Evolutionary conservation across 75 land plant species (phyloP), one percentile per base, ranked within the genome.

Genomic region (Sequoia sempervirens): DNA sequence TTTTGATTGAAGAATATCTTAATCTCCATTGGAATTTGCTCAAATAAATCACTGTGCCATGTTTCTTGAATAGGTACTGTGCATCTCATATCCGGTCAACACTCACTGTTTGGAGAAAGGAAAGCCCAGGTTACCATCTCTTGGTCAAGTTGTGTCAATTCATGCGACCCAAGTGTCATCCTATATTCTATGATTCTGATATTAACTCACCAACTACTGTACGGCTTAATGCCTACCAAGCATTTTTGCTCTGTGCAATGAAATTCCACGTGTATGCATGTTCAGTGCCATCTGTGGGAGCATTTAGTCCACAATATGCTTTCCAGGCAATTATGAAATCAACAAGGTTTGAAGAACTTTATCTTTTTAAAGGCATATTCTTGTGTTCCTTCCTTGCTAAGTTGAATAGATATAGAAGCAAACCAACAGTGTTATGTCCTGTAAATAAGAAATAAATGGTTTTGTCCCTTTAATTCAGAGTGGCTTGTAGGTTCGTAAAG

Each of bases 201-300:
- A 93, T 98, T 80, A 98, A 98, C 84, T 93, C 95, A 2, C 91
- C 93, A 81, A 84, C 92, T 20, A 92, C 90, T 69, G 91, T 94
- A 70, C 90, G 93, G 84, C 87, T 98, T 37, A 98, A 98, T 79
- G 89, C 89, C 10, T 98, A 92, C 84, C 99, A 98, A 86, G 93
- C 92, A 17, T 98, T 98, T 88, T 56, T 96, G 69, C 81, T 98
- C 13, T 92, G 93, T 90, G 97, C 99, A n/a, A 98, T 96, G 99
- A 98, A 98, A 88, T 96, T 98, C 82, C 99, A 96, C 80, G 90
- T 93, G 40, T 96, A 94, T 75, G 40, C 90, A 13, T 75, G 89
- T 52, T 82, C 89, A 36, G 58, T 95, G 78, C 91, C 87, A 18
- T 82, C 80, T 23, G 56, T 82, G 26, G 81, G 84, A 73, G 85